A percentile compares a stretch with the other conserved stretches of the same genome.
Evolutionary conservation across 306 rosid genomes (phyloP).

Genomic region (Cicer pinnatifidum): DNA sequence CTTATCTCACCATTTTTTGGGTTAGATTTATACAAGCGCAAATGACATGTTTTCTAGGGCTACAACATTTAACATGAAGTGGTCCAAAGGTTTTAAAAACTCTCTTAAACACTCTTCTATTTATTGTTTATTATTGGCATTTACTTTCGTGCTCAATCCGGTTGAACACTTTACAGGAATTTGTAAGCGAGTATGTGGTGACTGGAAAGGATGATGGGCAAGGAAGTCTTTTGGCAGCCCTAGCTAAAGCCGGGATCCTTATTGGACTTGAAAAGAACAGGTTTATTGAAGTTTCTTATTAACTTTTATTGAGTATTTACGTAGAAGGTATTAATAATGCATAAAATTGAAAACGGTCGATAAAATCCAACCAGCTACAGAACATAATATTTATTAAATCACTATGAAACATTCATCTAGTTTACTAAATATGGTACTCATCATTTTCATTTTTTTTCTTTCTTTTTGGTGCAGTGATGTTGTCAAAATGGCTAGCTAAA

Average conservation of each 20-base stretch:
- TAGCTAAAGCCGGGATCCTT: constrained; percentile 90
- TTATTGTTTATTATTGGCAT: constrained; percentile 33
- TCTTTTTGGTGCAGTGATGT: too few species aligned
- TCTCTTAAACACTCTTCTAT: too few species aligned
- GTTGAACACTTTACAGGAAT: constrained; percentile 64
- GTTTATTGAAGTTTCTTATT: constrained; percentile 49
- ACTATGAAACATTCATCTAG: too few species aligned
- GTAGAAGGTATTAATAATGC: background rate
- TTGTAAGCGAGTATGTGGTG: constrained; percentile 95
- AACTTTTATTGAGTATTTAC: background rate
- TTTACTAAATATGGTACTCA: too few species aligned
- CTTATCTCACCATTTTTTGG: constrained; percentile 41
- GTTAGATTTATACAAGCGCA: constrained; percentile 73
- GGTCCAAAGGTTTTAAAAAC: constrained; percentile 64
- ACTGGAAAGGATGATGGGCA: constrained; percentile 70
- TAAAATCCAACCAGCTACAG: too few species aligned
- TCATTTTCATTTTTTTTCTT: too few species aligned
- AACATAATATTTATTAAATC: too few species aligned
- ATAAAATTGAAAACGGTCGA: constrained; percentile 3
- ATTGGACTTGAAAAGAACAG: constrained; percentile 90
- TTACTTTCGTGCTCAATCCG: constrained; percentile 22
- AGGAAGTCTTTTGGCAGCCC: constrained; percentile 88
- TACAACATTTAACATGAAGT: constrained; percentile 57
- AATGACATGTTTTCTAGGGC: constrained; percentile 70
- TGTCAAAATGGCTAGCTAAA: too few species aligned